A percentile compares a stretch with the other conserved stretches of the same genome.
phyloP scores from a whole-genome alignment of 1,284 basidiomycete genomes.

The Melampsora medusae region DNA sequence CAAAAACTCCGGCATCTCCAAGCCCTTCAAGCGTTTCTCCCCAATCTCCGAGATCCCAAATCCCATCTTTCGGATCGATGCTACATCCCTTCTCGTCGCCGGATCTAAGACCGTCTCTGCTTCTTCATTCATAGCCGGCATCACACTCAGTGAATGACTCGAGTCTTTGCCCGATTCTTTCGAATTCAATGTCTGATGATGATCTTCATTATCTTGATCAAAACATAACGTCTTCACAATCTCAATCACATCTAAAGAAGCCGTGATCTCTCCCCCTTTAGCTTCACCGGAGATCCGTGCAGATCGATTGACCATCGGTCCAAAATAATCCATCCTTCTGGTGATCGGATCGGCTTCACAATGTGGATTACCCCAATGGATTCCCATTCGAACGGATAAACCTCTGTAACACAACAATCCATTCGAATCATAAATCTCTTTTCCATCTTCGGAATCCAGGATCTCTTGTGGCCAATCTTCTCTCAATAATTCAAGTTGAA shows the following conservation, averaged over 20 bases:
- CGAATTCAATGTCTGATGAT: constrained; percentile 44
- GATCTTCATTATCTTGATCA: constrained; percentile 51
- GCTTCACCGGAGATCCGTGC: constrained; percentile 81
- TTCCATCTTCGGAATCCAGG: constrained; percentile 86
- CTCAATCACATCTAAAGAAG: constrained; percentile 80
- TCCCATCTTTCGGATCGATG: constrained; percentile 72
- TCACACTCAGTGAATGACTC: constrained; percentile 59
- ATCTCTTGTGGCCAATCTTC: constrained; percentile 92
- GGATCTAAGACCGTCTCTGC: constrained; percentile 52
- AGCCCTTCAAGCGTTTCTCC: constrained; percentile 87
- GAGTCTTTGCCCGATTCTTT: constrained; percentile 45
- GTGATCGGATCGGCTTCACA: constrained; percentile 94
- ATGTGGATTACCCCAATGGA: constrained; percentile 86
- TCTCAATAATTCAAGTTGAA: constrained; percentile 80
- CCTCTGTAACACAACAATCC: constrained; percentile 79
- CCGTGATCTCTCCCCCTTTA: constrained; percentile 90
- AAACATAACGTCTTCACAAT: constrained; percentile 65
- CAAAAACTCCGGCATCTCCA: constrained; percentile 75
- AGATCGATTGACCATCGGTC: constrained; percentile 61
- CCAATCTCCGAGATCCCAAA: constrained; percentile 75
- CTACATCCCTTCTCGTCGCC: constrained; percentile 58
- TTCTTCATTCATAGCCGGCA: constrained; percentile 47
- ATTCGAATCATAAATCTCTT: constrained; percentile 64
- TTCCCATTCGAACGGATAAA: constrained; percentile 93
- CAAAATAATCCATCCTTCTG: constrained; percentile 77